These are phyloP conservation scores for Ogataea nakhonphanomensis DNA, from an alignment of 805 yeast genomes.

Conservation along the genomic window DNA sequence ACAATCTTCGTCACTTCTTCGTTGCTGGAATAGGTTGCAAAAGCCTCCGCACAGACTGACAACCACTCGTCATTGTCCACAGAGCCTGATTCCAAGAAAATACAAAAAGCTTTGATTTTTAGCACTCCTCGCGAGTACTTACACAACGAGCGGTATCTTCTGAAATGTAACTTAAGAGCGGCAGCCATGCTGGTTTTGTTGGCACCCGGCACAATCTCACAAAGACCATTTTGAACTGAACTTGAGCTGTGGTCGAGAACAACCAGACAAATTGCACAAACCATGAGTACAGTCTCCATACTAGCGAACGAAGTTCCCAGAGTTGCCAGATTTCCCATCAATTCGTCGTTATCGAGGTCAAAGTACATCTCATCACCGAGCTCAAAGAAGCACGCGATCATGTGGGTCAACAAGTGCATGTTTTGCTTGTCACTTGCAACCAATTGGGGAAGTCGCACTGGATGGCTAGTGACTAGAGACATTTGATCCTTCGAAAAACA, in stretches of 20 bases:
- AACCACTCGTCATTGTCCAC: conserved; percentile 5
- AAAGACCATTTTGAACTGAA: background rate
- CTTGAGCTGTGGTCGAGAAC: conserved; percentile 9
- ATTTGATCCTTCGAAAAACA: conserved; percentile 3
- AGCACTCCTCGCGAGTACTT: conserved; percentile 13
- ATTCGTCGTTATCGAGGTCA: conserved; percentile 5
- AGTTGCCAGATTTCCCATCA: conserved; percentile 1
- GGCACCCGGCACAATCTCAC: conserved; percentile 1
- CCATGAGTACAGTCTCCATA: conserved; percentile 18
- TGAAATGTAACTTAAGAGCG: conserved; percentile 6
- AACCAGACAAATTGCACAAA: conserved; percentile 11
- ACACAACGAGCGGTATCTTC: conserved; percentile 4
- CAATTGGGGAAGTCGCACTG: conserved; percentile 16
- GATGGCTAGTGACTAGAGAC: conserved; percentile 3
- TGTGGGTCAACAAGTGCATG: conserved; percentile 2
- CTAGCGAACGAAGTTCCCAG: conserved; percentile 12
- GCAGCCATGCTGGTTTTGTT: conserved; percentile 3
- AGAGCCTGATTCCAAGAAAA: conserved; percentile 11
- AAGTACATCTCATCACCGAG: conserved; percentile 1
- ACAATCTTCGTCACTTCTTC: conserved; percentile 5
- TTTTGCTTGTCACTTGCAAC: conserved; percentile 4
- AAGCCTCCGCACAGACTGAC: conserved; percentile 12
- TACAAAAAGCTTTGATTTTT: conserved; percentile 18
- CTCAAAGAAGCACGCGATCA: conserved; percentile 10
- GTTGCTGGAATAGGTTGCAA: conserved; percentile 3